Base-by-base conservation (phyloP, 108 stramenopile genomes). In the Hondaea fermentalgiana region DNA sequence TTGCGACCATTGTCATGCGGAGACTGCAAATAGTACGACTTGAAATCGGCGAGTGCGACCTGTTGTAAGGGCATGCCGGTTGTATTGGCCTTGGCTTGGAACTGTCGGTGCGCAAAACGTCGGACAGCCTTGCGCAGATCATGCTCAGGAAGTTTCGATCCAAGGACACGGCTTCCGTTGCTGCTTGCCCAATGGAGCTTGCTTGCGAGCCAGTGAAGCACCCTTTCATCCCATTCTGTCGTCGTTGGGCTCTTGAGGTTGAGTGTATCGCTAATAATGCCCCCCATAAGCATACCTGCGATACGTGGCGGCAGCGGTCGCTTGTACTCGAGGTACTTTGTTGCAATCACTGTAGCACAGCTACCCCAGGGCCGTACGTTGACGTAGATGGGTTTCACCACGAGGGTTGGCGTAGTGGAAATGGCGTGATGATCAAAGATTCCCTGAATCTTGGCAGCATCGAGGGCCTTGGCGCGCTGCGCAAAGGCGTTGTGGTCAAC, bases 401-500 rank as follows among this genome's bases (percentile, higher is more conserved):
- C 76, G 10, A 83, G n/a, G 17, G 76, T 83, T 2, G 76, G 76
- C 4, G 45, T 53, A 0, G 45, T 17, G 10, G 49, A 53, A 16
- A 83, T 47, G 49, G 76, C 76, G 51, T 83, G 76, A 35, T 83
- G 76, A 23, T 83, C 76, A 3, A 83, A 83, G 5, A 83, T 83
- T 6, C 76, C 76, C 51, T 53, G n/a, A 12, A 83, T 83, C 1
- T 83, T 83, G 51, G 76, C 23, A 10, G 76, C 76, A 35, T 83
- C 23, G 76, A 83, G 51, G 0, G 49, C 23, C 76, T 83, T 83
- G 76, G 76, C n/a, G 19, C 76, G 45, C 51, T 83, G 76, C 76
- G 45, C 76, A 83, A 45, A 83, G 3, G 76, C 76, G 51, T 83
- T 83, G 76, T 83, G 76, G 76, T 83, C 76, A 2, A 83, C 17